These are phyloP conservation scores for Dactylellina parvicollis DNA, from an alignment of 2,329 filamentous ascomycete genomes.

Conservation along the genomic window DNA sequence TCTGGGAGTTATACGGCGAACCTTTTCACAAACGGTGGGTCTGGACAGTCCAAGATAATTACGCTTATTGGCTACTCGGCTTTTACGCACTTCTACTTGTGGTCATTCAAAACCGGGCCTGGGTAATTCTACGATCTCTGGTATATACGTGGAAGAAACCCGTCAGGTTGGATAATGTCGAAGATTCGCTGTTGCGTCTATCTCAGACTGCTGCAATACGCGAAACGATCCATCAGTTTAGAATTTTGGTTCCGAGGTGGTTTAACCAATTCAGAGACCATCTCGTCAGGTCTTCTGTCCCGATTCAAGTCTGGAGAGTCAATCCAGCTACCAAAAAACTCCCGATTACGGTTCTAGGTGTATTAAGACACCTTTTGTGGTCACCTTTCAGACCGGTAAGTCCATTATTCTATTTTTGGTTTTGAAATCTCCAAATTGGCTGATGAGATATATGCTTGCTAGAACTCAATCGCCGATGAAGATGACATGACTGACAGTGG, in stretches of 20 bases:
- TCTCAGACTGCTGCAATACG: slow-evolving; percentile 8
- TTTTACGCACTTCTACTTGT: not conserved
- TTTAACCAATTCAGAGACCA: not conserved
- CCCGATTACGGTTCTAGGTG: not conserved
- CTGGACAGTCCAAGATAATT: not conserved
- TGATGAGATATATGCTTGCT: too few relatives aligned
- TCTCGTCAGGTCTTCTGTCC: not conserved
- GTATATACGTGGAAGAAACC: not conserved
- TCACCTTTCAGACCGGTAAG: not conserved
- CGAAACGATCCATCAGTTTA: not conserved
- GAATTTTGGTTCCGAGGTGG: not conserved
- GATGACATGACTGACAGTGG: too few relatives aligned
- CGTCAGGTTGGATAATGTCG: not conserved
- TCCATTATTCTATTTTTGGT: too few relatives aligned
- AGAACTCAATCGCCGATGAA: too few relatives aligned
- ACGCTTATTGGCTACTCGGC: not conserved
- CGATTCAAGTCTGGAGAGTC: not conserved
- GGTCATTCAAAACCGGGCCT: not conserved
- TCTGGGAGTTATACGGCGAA: slow-evolving; percentile 7
- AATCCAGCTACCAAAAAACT: not conserved
- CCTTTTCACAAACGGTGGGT: slow-evolving; percentile 13
- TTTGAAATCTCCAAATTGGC: too few relatives aligned
- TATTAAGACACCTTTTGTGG: not conserved
- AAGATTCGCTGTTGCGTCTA: not conserved
- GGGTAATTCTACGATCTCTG: not conserved